Percentiles rank a stretch among this genome's conserved stretches.
Conservation (phyloP, 176 grass and related monocot genomes). For the Tillandsia leiboldiana region DNA sequence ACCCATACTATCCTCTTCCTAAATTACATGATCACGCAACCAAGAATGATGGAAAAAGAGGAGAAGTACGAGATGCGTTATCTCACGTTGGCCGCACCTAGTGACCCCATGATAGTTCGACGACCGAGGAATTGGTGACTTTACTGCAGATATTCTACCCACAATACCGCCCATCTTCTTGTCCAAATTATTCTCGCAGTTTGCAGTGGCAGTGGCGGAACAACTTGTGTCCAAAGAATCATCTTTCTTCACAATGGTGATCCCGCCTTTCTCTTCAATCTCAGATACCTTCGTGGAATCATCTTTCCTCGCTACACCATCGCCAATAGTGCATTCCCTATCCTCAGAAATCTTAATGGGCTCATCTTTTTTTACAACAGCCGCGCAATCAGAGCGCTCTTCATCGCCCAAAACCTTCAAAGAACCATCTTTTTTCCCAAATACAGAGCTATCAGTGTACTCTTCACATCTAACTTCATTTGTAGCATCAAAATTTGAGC, state of each 20-base stretch:
- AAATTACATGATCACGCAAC: not conserved
- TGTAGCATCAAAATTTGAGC: not conserved
- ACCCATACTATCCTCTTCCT: not conserved
- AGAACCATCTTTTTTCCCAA: not conserved
- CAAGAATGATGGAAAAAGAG: constrained; percentile 8
- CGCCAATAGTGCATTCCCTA: not conserved
- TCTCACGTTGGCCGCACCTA: constrained; percentile 32
- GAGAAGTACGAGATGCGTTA: constrained; percentile 4
- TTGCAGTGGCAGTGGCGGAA: constrained; percentile 17
- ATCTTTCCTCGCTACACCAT: not conserved
- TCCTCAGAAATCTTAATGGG: not conserved
- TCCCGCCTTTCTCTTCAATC: constrained; percentile 22
- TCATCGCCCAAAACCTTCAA: not conserved
- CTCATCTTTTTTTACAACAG: not conserved
- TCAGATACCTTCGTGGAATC: constrained; percentile 1
- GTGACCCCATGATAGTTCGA: constrained; percentile 80
- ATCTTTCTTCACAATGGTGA: constrained; percentile 39
- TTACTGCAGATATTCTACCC: constrained; percentile 15
- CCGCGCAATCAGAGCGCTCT: not conserved
- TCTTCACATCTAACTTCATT: not conserved
- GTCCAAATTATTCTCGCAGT: constrained; percentile 10
- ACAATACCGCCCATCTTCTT: constrained; percentile 17
- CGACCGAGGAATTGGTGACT: constrained; percentile 36
- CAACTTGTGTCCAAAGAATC: constrained; percentile 17
- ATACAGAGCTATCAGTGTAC: not conserved